Evolutionary conservation across 345 rosid species (phyloP), one percentile per base, ranked within the genome.

Genomic region (Populus simonii): DNA sequence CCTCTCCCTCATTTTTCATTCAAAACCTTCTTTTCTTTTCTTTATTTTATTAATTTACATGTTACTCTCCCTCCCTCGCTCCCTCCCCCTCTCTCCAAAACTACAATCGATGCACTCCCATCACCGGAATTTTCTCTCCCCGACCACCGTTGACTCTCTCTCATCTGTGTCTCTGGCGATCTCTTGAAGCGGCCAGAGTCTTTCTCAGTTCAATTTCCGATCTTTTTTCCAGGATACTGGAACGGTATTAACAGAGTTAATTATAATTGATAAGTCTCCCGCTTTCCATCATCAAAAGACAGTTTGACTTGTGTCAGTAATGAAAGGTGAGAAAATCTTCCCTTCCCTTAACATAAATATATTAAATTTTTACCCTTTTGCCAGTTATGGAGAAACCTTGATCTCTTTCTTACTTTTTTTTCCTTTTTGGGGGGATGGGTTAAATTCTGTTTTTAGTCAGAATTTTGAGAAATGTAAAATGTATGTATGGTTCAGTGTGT

Each of bases 251-350:
- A 65, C 0, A 5, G 11, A 4, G 15, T 27, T 20, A 22, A 10
- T 4, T 36, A 10, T 57, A 31, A n/a, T 11, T 47, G 61, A 66
- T 20, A 7, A 33, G 22, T 57, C 39, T 43, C 33, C 51, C 12
- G 22, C 20, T 57, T 57, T 61, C 33, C 51, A 53, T 53, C n/a
- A 51, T 23, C 65, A 10, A 35, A 27, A 72, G 43, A 8, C 70
- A 45, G 69, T 71, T 43, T 61, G 20, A 7, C 20, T 8, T 49
- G 0, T 57, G 57, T 17, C 47, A 10, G 20, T 16, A 4, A 36
- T 66, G 73, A 36, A 18, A 79, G 81, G 81, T 66, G 31, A 66
- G 77, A 41, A 41, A 13, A 41, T 61, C 70, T 25, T 6, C n/a
- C 18, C 65, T 31, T 15, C 0, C 8, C 7, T 4, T 10, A 9